Evolutionary conservation across 179 eudicot species (phyloP).

Genomic region (Silene noctiflora): DNA sequence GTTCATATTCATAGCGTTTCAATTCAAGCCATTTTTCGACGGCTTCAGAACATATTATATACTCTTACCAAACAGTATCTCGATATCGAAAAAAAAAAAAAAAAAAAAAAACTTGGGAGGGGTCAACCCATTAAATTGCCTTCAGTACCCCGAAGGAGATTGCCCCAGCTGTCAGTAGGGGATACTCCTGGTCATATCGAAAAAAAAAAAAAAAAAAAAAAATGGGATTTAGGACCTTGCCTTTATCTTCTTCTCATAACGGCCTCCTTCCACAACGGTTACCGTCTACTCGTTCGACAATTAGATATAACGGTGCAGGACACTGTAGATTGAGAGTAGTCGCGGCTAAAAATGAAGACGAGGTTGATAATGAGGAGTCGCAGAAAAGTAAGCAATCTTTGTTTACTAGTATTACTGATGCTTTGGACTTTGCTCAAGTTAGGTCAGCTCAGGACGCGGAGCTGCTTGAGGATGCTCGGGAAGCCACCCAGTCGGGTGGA

Average conservation of each 20-base stretch:
- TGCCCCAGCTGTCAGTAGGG: too few species aligned
- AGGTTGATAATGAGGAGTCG: conserved; percentile 33
- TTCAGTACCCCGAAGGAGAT: too few species aligned
- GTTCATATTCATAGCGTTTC: conserved; percentile 9
- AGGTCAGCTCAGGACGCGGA: conserved; percentile 75
- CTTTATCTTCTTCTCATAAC: conserved; percentile 50
- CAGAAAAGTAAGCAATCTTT: conserved; percentile 55
- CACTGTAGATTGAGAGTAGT: conserved; percentile 26
- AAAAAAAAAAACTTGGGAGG: conserved; percentile 22
- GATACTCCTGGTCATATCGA: too few species aligned
- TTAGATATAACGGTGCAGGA: conserved; percentile 23
- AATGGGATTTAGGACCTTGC: conserved; percentile 60
- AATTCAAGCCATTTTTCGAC: background rate
- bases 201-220: background rate
- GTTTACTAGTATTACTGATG: conserved; percentile 75
- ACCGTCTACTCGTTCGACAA: conserved; percentile 18
- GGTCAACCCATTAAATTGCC: too few species aligned
- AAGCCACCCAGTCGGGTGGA: conserved; percentile 67
- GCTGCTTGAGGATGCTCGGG: conserved; percentile 75
- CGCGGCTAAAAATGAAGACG: conserved; percentile 31
- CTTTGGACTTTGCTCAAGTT: conserved; percentile 83
- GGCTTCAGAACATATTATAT: background rate
- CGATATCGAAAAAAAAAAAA: background rate
- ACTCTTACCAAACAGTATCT: background rate
- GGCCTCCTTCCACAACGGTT: conserved; percentile 32